Evolutionary conservation across 805 yeast species (phyloP).

Genomic region (Nakazawaea sp.): DNA sequence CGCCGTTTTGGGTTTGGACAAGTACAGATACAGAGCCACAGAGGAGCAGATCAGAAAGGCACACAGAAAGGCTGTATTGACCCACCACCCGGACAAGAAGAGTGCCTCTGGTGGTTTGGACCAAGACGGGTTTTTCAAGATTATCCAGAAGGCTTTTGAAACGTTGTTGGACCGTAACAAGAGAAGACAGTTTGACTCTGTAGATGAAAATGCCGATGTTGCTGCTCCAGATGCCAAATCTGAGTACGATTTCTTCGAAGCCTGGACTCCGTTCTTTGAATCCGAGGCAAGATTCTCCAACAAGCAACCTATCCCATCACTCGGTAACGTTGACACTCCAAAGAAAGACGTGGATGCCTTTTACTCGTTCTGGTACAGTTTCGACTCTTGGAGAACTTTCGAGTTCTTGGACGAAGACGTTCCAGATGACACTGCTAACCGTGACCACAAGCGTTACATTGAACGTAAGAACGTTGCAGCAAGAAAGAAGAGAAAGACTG

Average conservation of each 20-base stretch:
- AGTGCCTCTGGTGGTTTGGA: constrained; percentile 84
- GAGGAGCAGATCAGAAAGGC: constrained; percentile 93
- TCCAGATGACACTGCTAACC: constrained; percentile 97
- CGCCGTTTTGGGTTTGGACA: constrained; percentile 90
- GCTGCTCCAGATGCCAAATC: constrained; percentile 64
- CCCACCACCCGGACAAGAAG: constrained; percentile 98
- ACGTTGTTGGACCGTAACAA: constrained; percentile 75
- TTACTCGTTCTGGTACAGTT: constrained; percentile 87
- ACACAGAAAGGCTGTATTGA: constrained; percentile 92
- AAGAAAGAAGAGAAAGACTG: constrained; percentile 96
- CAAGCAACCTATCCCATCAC: constrained; percentile 78
- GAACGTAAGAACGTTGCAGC: constrained; percentile 97
- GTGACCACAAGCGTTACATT: constrained; percentile 98
- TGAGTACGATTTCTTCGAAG: constrained; percentile 78
- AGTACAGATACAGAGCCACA: constrained; percentile 85
- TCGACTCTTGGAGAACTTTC: constrained; percentile 97
- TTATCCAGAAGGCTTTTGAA: constrained; percentile 95
- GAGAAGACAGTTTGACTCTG: constrained; percentile 93
- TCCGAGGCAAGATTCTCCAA: constrained; percentile 90
- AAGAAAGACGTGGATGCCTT: constrained; percentile 82
- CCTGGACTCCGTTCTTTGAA: constrained; percentile 89
- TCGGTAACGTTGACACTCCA: constrained; percentile 63
- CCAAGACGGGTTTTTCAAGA: constrained; percentile 95
- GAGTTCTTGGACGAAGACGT: constrained; percentile 98
- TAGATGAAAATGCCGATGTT: constrained; percentile 84